These are phyloP conservation scores for Trichoderma erinaceum DNA, from an alignment of 495 filamentous ascomycete species.

Conservation along the genomic window DNA sequence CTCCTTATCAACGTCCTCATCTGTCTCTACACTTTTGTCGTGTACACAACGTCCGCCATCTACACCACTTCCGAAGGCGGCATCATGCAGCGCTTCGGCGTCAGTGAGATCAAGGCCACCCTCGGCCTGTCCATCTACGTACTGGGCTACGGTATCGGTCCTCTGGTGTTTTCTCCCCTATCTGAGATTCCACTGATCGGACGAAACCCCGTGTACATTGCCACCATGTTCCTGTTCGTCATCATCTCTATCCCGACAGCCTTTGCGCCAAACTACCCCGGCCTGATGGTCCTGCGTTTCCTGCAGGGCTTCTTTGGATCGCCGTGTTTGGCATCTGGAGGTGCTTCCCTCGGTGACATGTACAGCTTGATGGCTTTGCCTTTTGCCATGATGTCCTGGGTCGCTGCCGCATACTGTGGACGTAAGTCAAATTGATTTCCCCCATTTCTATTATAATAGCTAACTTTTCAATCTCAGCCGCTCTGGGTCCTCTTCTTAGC, in stretches of 20 bases:
- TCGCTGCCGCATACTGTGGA: constrained; percentile 37
- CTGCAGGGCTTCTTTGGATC: constrained; percentile 68
- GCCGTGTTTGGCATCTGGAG: constrained; percentile 70
- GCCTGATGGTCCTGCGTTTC: constrained; percentile 69
- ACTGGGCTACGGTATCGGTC: constrained; percentile 53
- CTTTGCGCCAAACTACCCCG: constrained; percentile 62
- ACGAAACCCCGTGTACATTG: constrained; percentile 63
- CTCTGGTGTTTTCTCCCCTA: constrained; percentile 35
- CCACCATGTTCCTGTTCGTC: constrained; percentile 63
- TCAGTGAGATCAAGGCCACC: constrained; percentile 48
- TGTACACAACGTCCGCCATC: constrained; percentile 46
- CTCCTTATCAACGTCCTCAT: constrained; percentile 45
- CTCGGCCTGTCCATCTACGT: constrained; percentile 52
- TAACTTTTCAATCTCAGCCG: constrained; percentile 16
- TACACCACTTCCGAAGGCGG: constrained; percentile 41
- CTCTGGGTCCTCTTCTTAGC: constrained; percentile 56
- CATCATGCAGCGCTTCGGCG: constrained; percentile 42
- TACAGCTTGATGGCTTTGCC: constrained; percentile 63
- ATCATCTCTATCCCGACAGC: constrained; percentile 72
- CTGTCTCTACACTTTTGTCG: constrained; percentile 44
- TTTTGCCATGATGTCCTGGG: constrained; percentile 64
- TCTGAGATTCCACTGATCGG: constrained; percentile 60
- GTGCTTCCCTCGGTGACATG: constrained; percentile 72
- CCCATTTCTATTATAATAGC: background rate
- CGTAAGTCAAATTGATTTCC: constrained; percentile 29